phyloP scores from a whole-genome alignment of 108 stramenopile genomes.

The Cyclotella sp. region DNA sequence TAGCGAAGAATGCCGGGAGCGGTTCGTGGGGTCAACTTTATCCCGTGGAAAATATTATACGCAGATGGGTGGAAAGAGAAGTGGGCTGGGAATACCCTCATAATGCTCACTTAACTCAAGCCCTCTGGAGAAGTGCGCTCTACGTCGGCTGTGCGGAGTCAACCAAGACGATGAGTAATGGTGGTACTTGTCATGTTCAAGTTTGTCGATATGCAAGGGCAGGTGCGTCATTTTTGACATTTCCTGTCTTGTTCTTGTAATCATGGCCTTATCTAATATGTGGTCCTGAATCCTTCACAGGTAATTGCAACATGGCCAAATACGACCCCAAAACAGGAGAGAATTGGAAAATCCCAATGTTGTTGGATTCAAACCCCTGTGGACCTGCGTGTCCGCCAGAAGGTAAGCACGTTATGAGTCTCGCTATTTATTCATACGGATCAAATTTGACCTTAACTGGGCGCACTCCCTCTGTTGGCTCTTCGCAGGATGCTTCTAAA shows the following conservation, averaged over 20 bases:
- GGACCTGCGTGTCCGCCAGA: constrained; percentile 46
- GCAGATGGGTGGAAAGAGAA: constrained; percentile 50
- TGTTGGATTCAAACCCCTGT: constrained; percentile 31
- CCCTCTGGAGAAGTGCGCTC: constrained; percentile 25
- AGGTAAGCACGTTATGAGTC: constrained; percentile 3
- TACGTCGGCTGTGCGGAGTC: constrained; percentile 44
- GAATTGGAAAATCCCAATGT: constrained; percentile 44
- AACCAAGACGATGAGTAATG: constrained; percentile 25
- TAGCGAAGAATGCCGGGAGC: constrained; percentile 14
- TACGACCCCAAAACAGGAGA: constrained; percentile 12
- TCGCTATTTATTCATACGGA: no score
- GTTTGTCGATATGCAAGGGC: constrained; percentile 47
- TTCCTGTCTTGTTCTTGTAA: background rate
- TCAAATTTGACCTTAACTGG: no score
- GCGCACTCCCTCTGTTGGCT: background rate
- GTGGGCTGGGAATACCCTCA: constrained; percentile 25
- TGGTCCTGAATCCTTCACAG: background rate
- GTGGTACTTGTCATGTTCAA: constrained; percentile 35
- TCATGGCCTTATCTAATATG: background rate
- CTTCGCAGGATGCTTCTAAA: no score
- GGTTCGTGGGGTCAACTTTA: constrained; percentile 32
- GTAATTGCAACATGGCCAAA: constrained; percentile 46
- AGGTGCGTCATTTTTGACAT: background rate
- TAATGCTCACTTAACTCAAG: constrained; percentile 52
- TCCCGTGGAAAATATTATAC: constrained; percentile 45